These are phyloP conservation scores for Fusarium succisae DNA, from an alignment of 2,329 filamentous ascomycete species.

Conservation along the genomic window DNA sequence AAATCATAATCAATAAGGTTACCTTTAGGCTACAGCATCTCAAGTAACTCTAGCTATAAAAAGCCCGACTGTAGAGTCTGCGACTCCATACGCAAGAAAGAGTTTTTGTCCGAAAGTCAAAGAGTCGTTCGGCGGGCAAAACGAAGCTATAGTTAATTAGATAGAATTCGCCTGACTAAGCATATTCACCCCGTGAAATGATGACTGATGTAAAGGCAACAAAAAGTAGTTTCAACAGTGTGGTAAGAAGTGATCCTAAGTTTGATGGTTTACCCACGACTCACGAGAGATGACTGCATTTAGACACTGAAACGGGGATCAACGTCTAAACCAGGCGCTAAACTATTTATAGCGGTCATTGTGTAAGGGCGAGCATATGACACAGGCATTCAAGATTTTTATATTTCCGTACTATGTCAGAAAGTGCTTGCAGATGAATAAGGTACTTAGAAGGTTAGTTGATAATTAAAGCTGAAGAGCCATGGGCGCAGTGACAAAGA, in stretches of 20 bases:
- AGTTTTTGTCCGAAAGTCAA: too few species aligned
- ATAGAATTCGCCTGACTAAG: too few species aligned
- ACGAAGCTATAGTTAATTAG: too few species aligned
- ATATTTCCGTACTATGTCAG: not conserved
- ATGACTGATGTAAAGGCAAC: too few species aligned
- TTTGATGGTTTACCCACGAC: not conserved
- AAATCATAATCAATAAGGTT: not conserved
- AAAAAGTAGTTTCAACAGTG: too few species aligned
- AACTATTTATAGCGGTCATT: not conserved
- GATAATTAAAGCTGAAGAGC: not conserved
- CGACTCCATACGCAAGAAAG: too few species aligned
- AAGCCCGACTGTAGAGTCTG: too few species aligned
- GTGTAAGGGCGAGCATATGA: not conserved
- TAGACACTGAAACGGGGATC: not conserved
- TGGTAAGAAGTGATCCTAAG: not conserved
- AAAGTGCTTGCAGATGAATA: not conserved
- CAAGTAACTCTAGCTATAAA: too few species aligned
- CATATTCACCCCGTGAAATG: too few species aligned
- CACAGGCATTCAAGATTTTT: not conserved
- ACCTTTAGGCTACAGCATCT: too few species aligned
- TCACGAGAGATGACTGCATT: not conserved
- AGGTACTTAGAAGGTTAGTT: not conserved
- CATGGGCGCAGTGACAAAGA: not conserved
- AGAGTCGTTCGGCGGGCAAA: too few species aligned
- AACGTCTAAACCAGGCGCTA: not conserved